Evolutionary conservation across 129 eudicot genomes (phyloP), one percentile per base, ranked within the genome.

Genomic region (Calendula officinalis): DNA sequence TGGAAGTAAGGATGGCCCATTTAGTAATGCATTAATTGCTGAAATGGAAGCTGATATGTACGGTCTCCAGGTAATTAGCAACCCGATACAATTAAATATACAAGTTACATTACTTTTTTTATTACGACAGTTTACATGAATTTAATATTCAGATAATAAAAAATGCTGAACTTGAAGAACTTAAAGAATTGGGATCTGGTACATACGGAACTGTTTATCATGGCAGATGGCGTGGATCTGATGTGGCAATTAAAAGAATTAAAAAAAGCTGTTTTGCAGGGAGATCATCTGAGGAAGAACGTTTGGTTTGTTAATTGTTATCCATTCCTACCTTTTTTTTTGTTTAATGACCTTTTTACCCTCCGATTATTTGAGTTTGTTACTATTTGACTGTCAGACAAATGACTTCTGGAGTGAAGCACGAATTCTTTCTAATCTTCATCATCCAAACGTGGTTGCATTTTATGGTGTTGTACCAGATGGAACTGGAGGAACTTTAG

Each of bases 391-490:
- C 55, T 79, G 40, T 74, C 80, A 90, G 95, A 74, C 86, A 42
- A 72, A 78, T 65, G 95, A 90, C 69, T 90, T 90, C 72, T 90
- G 97, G 97, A 80, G 91, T 61, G 89, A 90, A 67, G 92, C 95
- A 50, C 82, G 60, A 14, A 86, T 90, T 44, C 89, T 86, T 55
- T 90, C 97, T 48, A 86, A 90, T 56, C 95, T 90, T 36, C 97
- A 89, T 57, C 97, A 90, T 79, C 97, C 97, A 65, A 90, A 90
- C 70, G 95, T 90, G 76, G 89, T 90, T 55, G 95, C 97, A 51
- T 84, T 90, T 70, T 90, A 90, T 75, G 95, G 97, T 33, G 97
- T 90, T 58, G 97, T 90, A 63, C 97, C 95, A 37, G 97, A 90
- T 84, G 95, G 95, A 39, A 80, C 75, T 41, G 97, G 91, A 68